Evolutionary conservation across 2,329 filamentous ascomycete species (phyloP), one percentile per base, ranked within the genome.

Genomic region (Thermothelomyces thermophilus): DNA sequence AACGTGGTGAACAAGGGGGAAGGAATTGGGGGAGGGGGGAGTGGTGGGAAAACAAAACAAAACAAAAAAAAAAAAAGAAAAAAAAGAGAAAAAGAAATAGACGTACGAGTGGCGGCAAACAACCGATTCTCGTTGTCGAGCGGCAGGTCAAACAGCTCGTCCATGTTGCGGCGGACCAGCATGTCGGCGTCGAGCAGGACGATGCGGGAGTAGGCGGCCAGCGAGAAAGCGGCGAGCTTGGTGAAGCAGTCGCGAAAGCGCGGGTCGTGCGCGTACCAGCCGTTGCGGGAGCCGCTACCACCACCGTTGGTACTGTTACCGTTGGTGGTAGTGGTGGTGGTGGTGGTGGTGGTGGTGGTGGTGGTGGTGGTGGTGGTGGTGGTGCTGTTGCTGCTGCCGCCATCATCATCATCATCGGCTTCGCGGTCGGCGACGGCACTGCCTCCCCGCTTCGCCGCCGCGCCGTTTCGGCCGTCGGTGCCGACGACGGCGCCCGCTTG

Each of bases 161-260:
- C 90, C 87, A 95, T 95, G 68, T 94, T 94, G 61, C 75, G 75
- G 57, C 84, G 68, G 7, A 88, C 82, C 44, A 95, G 70, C 89
- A 95, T 95, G 70, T 95, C 90, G 62, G 84, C 86, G 69, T 95
- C 90, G 48, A 95, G 75, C 69, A 89, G 86, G 31, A 94, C 86
- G 30, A 95, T 80, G 35, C 89, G 79, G 22, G 83, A 75, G 69
- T 90, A 95, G 64, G 90, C 82, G 16, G 75, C 75, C 28, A 95
- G 73, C 19, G 79, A 82, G 66, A 94, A 95, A 5, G 86, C 82
- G 14, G 83, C 79, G 24, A 95, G 79, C 70, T 95, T 95, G 67
- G 78, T 87, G 88, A 89, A 95, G 74, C 85, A 90, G 68, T 94
- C 87, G 69, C 88, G 84, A 75, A 95, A 95, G 59, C 90, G 83